These are phyloP conservation scores for Anisodus acutangulus DNA, from an alignment of 257 asterid species.

Conservation along the genomic window DNA sequence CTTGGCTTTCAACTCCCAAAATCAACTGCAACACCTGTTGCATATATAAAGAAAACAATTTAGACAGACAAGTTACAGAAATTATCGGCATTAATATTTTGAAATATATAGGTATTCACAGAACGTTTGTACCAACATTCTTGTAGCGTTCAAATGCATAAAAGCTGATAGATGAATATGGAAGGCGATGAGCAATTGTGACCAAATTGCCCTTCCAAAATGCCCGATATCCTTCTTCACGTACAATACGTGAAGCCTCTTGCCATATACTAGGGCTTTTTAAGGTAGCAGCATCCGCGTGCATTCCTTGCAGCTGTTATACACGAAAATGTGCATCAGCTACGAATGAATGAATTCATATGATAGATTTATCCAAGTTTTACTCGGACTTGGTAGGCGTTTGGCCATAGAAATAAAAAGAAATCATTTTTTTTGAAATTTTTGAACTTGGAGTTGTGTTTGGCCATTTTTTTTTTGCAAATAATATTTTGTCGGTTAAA, in stretches of 20 bases:
- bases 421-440: too few relatives aligned
- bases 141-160: conserved; percentile 82
- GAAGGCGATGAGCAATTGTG: conserved; percentile 82
- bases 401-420: too few relatives aligned
- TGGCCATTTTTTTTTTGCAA: too few relatives aligned
- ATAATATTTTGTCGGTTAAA: too few relatives aligned
- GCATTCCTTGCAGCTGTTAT: conserved; percentile 80
- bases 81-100: not conserved
- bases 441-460: too few relatives aligned
- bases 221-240: conserved; percentile 80
- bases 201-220: conserved; percentile 94
- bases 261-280: conserved; percentile 72
- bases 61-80: not conserved
- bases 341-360: too few relatives aligned
- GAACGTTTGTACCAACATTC: conserved; percentile 81
- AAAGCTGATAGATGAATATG: conserved; percentile 84
- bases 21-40: conserved; percentile 56
- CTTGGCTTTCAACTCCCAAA: conserved; percentile 62
- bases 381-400: too few relatives aligned
- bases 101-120: conserved; percentile 29
- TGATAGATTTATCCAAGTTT: too few relatives aligned
- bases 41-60: not conserved
- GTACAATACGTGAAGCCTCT: conserved; percentile 65
- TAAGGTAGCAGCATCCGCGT: conserved; percentile 56
- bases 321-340: not conserved